phyloP scores from a whole-genome alignment of 2,329 filamentous ascomycete species.

The Botrytis pseudocinerea region DNA sequence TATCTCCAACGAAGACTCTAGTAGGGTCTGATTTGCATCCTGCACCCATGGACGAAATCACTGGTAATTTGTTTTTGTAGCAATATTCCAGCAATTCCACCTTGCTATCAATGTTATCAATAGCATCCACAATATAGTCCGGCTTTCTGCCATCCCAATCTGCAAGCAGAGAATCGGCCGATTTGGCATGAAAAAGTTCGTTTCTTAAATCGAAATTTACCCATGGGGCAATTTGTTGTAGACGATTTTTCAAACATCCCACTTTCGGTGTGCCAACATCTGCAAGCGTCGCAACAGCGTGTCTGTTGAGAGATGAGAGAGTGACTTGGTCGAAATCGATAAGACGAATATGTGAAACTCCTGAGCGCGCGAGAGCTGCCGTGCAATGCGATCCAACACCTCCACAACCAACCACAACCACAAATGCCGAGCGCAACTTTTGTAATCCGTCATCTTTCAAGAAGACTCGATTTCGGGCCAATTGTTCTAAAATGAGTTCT shows the following conservation, averaged over 20 bases:
- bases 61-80: slow-evolving; percentile 70
- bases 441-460: slow-evolving; percentile 77
- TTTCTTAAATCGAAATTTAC: slow-evolving; percentile 82
- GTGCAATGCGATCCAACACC: slow-evolving; percentile 93
- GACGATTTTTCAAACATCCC: slow-evolving; percentile 72
- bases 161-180: slow-evolving; percentile 66
- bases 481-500: slow-evolving; percentile 91
- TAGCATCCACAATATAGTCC: slow-evolving; percentile 92
- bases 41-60: slow-evolving; percentile 95
- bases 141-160: slow-evolving; percentile 69
- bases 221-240: slow-evolving; percentile 91
- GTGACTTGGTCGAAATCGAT: slow-evolving; percentile 99
- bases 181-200: slow-evolving; percentile 74
- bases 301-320: slow-evolving; percentile 89
- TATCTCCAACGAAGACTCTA: slow-evolving; percentile 85
- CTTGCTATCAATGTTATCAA: slow-evolving; percentile 98
- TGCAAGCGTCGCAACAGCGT: slow-evolving; percentile 88
- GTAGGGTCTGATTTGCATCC: slow-evolving; percentile 89
- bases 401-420: slow-evolving; percentile 89
- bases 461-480: slow-evolving; percentile 90
- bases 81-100: slow-evolving; percentile 89
- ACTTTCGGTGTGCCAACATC: slow-evolving; percentile 96
- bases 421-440: slow-evolving; percentile 77
- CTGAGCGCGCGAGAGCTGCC: slow-evolving; percentile 82
- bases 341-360: slow-evolving; percentile 81